Percentiles rank a stretch among this genome's conserved stretches.
These are phyloP conservation scores for Fragaria ananassa DNA, from an alignment of 306 rosid species.

Conservation along the genomic window DNA sequence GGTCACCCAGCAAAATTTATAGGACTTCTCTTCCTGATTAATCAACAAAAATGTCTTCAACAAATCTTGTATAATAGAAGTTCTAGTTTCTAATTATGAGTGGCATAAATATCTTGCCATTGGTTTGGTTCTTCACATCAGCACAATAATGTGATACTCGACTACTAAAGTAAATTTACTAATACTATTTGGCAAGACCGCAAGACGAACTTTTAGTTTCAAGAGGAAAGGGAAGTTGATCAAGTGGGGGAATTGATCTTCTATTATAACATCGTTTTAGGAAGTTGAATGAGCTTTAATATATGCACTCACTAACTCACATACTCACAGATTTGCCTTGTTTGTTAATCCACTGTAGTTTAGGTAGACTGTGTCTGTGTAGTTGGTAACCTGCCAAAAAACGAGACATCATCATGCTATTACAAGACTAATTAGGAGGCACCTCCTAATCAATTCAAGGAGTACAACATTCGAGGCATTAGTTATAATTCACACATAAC, in stretches of 20 bases:
- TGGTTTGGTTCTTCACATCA: neutral
- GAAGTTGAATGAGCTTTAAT: neutral
- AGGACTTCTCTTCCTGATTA: neutral
- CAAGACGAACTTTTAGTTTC: neutral
- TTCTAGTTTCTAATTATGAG: neutral
- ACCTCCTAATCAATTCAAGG: neutral
- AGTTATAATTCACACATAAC: neutral
- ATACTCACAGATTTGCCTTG: neutral
- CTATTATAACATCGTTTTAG: neutral
- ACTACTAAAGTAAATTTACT: neutral
- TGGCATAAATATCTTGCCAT: neutral
- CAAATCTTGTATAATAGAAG: neutral
- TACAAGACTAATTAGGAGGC: neutral
- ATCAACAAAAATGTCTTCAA: neutral
- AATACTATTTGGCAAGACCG: neutral
- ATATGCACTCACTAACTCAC: neutral
- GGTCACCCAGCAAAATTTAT: neutral
- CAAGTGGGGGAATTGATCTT: neutral
- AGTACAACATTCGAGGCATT: neutral
- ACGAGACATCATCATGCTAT: neutral
- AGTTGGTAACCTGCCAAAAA: neutral
- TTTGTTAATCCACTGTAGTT: neutral
- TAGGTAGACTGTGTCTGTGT: neutral
- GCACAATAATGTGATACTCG: neutral
- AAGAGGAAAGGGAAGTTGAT: neutral